Base-by-base conservation (phyloP, 371 early-diverging fungal genomes). In the Actinomortierella ambigua region DNA sequence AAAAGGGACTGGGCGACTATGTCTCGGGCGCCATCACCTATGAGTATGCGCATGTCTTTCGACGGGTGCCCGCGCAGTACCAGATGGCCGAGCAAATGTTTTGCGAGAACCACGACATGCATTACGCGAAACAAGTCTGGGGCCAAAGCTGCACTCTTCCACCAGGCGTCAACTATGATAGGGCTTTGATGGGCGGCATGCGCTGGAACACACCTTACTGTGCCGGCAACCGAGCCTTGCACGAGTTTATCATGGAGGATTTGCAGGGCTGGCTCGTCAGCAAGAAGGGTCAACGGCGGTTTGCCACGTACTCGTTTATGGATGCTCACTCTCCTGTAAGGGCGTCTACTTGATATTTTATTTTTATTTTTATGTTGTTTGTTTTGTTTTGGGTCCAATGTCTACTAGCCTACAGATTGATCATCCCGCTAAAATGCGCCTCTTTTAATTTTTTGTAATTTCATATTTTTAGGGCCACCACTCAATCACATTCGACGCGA, bases 21-120 rank as follows among this genome's bases (percentile, higher is more conserved):
- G 55, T 47, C 23, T 40, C 62, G 22, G 71, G 71, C 1, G 71
- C 71, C 7, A 70, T 70, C 29, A 58, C 71, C 1, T 62, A 17
- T 20, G 71, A 70, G 52, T 70, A 70, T 27, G 34, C 62, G 5
- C 71, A 55, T 23, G 29, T 55, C 49, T 43, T 20, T 22, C 17
- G 47, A 2, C 53, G 56, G 8, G 49, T 61, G 40, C 77, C 77
- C 18, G 77, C 65, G 0, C 60, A 70, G 41, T 68, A 77, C 41
- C 73, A 70, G 20, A 70, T 70, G 64, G 50, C 65, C 0, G 62
- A 70, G 44, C 17, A 53, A 24, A 43, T 54, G 3, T 70, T 65
- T 65, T 70, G 71, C 40, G 50, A 70, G 49, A 70, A 70, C 51
- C 71, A 70, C 44, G 65, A 65, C 26, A 70, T 70, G 71, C 62